phyloP scores from a whole-genome alignment of 495 filamentous ascomycete species.

The Aspergillus campestris region DNA sequence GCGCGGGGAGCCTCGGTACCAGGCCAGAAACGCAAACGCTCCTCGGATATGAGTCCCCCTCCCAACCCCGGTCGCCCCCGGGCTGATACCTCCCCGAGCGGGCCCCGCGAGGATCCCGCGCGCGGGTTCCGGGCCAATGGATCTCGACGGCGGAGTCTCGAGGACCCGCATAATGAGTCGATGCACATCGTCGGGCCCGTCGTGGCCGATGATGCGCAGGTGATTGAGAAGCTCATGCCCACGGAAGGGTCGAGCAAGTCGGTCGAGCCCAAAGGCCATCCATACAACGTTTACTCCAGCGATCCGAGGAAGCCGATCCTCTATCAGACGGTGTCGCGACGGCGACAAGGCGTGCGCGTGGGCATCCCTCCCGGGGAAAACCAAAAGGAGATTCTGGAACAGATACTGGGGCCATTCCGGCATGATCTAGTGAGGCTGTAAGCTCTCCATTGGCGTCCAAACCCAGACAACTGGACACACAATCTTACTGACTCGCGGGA shows the following conservation, averaged over 20 bases:
- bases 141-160: constrained; percentile 24
- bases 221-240: constrained; percentile 45
- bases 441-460: constrained; percentile 9
- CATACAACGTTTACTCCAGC: constrained; percentile 43
- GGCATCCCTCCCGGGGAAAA: constrained; percentile 43
- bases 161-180: constrained; percentile 39
- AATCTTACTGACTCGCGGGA: constrained; percentile 2
- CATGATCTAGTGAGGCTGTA: constrained; percentile 44
- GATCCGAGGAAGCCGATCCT: constrained; percentile 41
- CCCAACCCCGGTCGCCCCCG: constrained; percentile 8
- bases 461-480: background rate
- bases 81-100: constrained; percentile 17
- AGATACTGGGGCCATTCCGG: constrained; percentile 44
- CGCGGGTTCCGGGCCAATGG: constrained; percentile 27
- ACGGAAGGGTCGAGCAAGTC: constrained; percentile 30
- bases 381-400: constrained; percentile 46
- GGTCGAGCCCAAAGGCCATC: constrained; percentile 33
- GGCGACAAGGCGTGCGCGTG: constrained; percentile 37
- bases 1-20: constrained; percentile 12
- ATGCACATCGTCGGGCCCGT: constrained; percentile 45
- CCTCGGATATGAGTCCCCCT: constrained; percentile 18
- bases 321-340: constrained; percentile 39
- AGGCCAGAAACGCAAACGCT: constrained; percentile 35
- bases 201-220: constrained; percentile 42
- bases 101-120: constrained; percentile 20